phyloP scores from a whole-genome alignment of 148 eudicot genomes.

The Silene uniflora region DNA sequence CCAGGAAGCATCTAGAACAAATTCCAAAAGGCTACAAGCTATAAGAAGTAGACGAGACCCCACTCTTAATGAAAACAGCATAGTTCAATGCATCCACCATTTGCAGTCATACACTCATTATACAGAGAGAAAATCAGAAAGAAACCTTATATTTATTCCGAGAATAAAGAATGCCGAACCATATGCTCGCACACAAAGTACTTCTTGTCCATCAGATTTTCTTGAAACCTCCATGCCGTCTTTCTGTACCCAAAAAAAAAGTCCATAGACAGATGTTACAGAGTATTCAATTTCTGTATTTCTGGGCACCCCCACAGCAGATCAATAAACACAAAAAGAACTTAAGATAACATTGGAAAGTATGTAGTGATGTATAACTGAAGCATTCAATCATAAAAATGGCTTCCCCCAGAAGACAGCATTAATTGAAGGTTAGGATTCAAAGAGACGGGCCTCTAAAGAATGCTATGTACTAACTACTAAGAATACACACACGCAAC shows the following conservation, averaged over 20 bases:
- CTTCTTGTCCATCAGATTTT: slow-evolving; percentile 76
- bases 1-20: neutral
- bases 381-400: slow-evolving; percentile 9
- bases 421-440: neutral
- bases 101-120: neutral
- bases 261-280: slow-evolving; percentile 14
- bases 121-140: neutral
- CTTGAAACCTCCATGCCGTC: slow-evolving; percentile 34
- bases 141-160: slow-evolving; percentile 89
- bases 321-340: slow-evolving; percentile 2
- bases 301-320: neutral
- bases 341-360: neutral
- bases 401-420: slow-evolving; percentile 3
- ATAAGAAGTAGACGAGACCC: neutral
- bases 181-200: slow-evolving; percentile 82
- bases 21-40: neutral
- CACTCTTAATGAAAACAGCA: neutral
- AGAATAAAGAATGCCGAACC: slow-evolving; percentile 87
- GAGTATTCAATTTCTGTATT: neutral
- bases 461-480: neutral
- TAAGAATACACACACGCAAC: neutral
- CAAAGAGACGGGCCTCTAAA: neutral
- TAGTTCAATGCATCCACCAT: neutral
- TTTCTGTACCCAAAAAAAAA: slow-evolving; percentile 42
- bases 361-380: neutral